These are phyloP conservation scores for Aspergillus haitiensis DNA, from an alignment of 495 filamentous ascomycete genomes.

Conservation along the genomic window DNA sequence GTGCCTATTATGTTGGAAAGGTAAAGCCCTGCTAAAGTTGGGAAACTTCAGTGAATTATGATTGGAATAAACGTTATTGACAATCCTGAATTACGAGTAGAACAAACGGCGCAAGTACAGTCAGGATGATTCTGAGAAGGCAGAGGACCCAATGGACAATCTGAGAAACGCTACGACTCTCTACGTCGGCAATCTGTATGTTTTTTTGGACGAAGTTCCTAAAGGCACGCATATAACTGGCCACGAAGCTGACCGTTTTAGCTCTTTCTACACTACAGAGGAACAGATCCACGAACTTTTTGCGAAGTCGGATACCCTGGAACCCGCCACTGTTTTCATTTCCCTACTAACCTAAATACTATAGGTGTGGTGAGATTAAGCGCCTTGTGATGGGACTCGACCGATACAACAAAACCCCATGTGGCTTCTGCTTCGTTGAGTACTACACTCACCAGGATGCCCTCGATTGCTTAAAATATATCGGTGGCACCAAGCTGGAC, in stretches of 20 bases:
- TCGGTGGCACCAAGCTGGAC: slow-evolving; percentile 97
- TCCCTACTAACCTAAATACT: slow-evolving; percentile 4
- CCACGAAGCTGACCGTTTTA: slow-evolving; percentile 43
- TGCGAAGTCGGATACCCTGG: slow-evolving; percentile 60
- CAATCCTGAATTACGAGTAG: slow-evolving; percentile 37
- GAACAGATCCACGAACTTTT: slow-evolving; percentile 99
- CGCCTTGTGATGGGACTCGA: slow-evolving; percentile 98
- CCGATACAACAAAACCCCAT: slow-evolving; percentile 94
- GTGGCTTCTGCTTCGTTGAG: slow-evolving; percentile 98
- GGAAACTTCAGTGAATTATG: neutral
- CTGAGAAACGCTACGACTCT: slow-evolving; percentile 88
- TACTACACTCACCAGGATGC: slow-evolving; percentile 98
- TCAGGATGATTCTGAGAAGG: slow-evolving; percentile 57
- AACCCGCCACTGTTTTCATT: slow-evolving; percentile 1
- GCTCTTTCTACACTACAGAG: slow-evolving; percentile 99
- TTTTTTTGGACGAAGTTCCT: slow-evolving; percentile 9
- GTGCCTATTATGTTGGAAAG: slow-evolving; percentile 79
- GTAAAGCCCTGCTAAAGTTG: slow-evolving; percentile 46
- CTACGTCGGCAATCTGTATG: slow-evolving; percentile 95
- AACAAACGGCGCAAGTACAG: slow-evolving; percentile 66
- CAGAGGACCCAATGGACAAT: slow-evolving; percentile 65
- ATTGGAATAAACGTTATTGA: slow-evolving; percentile 5
- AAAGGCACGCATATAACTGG: no score
- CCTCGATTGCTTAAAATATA: slow-evolving; percentile 95
- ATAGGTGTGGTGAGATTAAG: slow-evolving; percentile 91